Percentiles rank a stretch among this genome's conserved stretches.
These are phyloP conservation scores for Recurvomyces mirabilis DNA, from an alignment of 495 filamentous ascomycete genomes.

Conservation along the genomic window DNA sequence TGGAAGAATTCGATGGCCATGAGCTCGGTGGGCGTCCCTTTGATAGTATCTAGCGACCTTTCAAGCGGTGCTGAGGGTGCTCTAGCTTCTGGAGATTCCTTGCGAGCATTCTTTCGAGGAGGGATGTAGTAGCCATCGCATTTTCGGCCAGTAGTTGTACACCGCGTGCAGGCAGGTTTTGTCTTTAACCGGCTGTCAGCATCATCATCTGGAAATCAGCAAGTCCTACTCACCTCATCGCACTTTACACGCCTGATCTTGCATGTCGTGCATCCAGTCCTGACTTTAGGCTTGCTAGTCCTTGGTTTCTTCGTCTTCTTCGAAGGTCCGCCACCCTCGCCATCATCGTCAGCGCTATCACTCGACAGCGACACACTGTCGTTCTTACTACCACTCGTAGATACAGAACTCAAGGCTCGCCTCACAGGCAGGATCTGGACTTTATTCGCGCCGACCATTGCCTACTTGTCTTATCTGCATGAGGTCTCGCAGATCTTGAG, in stretches of 20 bases:
- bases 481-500: too few relatives aligned
- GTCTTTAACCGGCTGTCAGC: background rate
- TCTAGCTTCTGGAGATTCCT: background rate
- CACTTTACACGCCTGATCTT: constrained; percentile 15
- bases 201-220: background rate
- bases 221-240: constrained; percentile 12
- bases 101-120: constrained; percentile 8
- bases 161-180: constrained; percentile 16
- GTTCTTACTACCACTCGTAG: too few relatives aligned
- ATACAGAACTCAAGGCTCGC: too few relatives aligned
- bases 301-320: too few relatives aligned
- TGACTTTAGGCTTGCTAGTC: constrained; percentile 9
- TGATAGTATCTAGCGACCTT: constrained; percentile 1
- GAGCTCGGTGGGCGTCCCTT: constrained; percentile 4
- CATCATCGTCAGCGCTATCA: too few relatives aligned
- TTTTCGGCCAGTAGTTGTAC: constrained; percentile 17
- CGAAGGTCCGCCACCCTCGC: too few relatives aligned
- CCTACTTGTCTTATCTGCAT: too few relatives aligned
- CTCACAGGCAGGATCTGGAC: too few relatives aligned
- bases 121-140: constrained; percentile 19
- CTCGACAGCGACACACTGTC: too few relatives aligned
- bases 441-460: too few relatives aligned
- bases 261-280: constrained; percentile 4
- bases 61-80: background rate
- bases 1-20: constrained; percentile 19